A percentile compares a stretch with the other conserved stretches of the same genome.
These are phyloP conservation scores for Fusarium musae DNA, from an alignment of 2,329 filamentous ascomycete species.

Conservation along the genomic window DNA sequence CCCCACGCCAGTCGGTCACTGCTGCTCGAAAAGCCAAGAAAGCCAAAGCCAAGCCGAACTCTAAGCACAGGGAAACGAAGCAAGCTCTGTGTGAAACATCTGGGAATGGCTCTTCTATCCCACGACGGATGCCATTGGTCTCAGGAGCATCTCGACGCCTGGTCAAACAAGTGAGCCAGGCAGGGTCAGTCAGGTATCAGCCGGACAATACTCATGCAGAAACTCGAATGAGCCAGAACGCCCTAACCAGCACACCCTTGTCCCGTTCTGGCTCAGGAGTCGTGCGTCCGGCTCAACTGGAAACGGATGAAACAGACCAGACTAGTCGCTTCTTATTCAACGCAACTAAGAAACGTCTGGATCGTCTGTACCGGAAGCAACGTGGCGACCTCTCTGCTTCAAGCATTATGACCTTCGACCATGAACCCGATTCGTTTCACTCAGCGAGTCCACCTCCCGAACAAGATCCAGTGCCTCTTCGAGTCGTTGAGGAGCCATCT, in stretches of 20 bases:
- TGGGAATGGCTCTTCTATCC: slow-evolving; percentile 31
- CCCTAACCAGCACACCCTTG: slow-evolving; percentile 4
- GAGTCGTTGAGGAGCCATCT: slow-evolving; percentile 16
- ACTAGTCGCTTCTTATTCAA: slow-evolving; percentile 56
- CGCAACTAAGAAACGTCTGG: slow-evolving; percentile 63
- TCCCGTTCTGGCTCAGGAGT: slow-evolving; percentile 29
- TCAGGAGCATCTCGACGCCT: slow-evolving; percentile 41
- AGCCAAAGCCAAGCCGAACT: slow-evolving; percentile 11
- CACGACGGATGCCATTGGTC: not conserved
- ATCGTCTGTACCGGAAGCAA: slow-evolving; percentile 62
- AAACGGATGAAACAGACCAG: slow-evolving; percentile 55
- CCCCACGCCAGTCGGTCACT: slow-evolving; percentile 53
- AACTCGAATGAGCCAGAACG: not conserved
- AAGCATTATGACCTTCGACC: slow-evolving; percentile 32
- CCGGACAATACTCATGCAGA: slow-evolving; percentile 1
- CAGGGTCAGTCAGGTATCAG: slow-evolving; percentile 45
- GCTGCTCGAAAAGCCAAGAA: slow-evolving; percentile 32
- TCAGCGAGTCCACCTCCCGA: slow-evolving; percentile 40
- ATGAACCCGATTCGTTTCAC: slow-evolving; percentile 23
- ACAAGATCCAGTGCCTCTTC: slow-evolving; percentile 38
- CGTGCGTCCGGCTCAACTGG: slow-evolving; percentile 65
- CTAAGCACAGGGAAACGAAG: slow-evolving; percentile 11
- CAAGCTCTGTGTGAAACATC: slow-evolving; percentile 39
- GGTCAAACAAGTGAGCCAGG: slow-evolving; percentile 44
- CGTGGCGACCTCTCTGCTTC: slow-evolving; percentile 44